Evolutionary conservation across 345 rosid genomes (phyloP).

Genomic region (Noccaea bulbosa): DNA sequence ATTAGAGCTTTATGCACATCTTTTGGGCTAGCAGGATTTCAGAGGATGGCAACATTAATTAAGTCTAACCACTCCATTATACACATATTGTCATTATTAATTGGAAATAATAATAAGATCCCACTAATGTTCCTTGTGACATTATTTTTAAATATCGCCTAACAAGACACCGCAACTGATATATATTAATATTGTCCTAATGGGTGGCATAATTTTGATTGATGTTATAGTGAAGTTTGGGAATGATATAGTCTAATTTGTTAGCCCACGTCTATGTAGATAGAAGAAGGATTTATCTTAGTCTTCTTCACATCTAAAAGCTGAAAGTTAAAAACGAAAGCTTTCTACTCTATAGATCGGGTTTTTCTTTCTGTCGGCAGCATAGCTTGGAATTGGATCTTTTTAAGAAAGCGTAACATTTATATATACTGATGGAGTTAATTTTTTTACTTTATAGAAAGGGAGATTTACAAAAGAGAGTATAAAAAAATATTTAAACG

Average conservation of each 20-base stretch:
- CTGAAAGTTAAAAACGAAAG: constrained; percentile 6
- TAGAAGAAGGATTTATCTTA: not conserved
- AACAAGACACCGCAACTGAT: constrained; percentile 40
- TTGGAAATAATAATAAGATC: constrained; percentile 19
- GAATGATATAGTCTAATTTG: constrained; percentile 5
- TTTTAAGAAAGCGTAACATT: no score
- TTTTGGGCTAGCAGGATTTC: constrained; percentile 9
- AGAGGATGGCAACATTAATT: constrained; percentile 35
- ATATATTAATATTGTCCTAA: constrained; percentile 23
- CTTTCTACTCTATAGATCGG: constrained; percentile 17
- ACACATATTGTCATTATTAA: constrained; percentile 23
- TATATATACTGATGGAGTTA: no score
- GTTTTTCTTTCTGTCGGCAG: constrained; percentile 22
- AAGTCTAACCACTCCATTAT: constrained; percentile 41
- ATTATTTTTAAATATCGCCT: constrained; percentile 31
- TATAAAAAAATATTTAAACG: no score
- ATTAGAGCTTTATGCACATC: not conserved
- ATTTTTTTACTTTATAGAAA: no score
- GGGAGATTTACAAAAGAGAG: no score
- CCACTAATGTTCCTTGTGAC: constrained; percentile 34
- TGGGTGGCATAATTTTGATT: constrained; percentile 38
- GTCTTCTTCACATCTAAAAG: constrained; percentile 27
- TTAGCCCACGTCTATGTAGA: constrained; percentile 26
- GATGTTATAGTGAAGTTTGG: constrained; percentile 16
- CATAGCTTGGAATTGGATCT: no score